A percentile compares a stretch with the other conserved stretches of the same genome.
These are phyloP conservation scores for Hanseniaspora lindneri DNA, from an alignment of 805 yeast species.

Conservation along the genomic window DNA sequence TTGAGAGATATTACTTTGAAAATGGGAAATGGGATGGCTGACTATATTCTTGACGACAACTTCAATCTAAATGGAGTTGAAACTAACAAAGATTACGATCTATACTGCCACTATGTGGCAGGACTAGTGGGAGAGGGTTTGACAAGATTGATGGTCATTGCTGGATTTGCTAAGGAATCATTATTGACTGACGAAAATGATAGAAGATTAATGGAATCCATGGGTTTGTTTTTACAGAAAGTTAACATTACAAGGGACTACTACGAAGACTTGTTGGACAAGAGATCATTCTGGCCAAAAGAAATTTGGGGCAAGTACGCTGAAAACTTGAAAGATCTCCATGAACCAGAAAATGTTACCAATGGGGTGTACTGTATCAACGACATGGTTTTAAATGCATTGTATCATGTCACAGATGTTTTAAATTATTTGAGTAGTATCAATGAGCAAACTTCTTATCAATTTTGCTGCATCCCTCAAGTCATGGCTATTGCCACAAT, in stretches of 20 bases:
- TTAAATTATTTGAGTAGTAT: constrained; percentile 64
- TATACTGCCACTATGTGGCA: constrained; percentile 94
- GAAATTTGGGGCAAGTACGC: constrained; percentile 85
- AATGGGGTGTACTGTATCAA: constrained; percentile 66
- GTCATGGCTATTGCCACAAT: constrained; percentile 97
- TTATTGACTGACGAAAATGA: constrained; percentile 41
- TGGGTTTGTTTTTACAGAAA: constrained; percentile 93
- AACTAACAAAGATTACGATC: constrained; percentile 70
- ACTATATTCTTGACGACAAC: constrained; percentile 64
- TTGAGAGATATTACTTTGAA: constrained; percentile 62
- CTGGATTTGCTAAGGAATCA: constrained; percentile 51
- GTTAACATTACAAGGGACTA: constrained; percentile 93
- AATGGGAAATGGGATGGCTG: constrained; percentile 99
- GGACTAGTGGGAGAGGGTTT: constrained; percentile 96
- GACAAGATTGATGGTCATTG: constrained; percentile 67
- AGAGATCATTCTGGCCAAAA: constrained; percentile 90
- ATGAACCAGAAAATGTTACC: constrained; percentile 34
- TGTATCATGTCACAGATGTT: constrained; percentile 65
- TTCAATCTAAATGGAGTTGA: constrained; percentile 69
- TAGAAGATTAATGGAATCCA: constrained; percentile 49
- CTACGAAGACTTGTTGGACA: constrained; percentile 81
- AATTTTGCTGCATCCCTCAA: constrained; percentile 95
- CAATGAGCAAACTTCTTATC: constrained; percentile 70
- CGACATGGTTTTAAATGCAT: constrained; percentile 67
- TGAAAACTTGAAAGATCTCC: constrained; percentile 48